Base-by-base conservation (phyloP, 2,329 filamentous ascomycete genomes). In the Graphilbum ipis-grandicollis region DNA sequence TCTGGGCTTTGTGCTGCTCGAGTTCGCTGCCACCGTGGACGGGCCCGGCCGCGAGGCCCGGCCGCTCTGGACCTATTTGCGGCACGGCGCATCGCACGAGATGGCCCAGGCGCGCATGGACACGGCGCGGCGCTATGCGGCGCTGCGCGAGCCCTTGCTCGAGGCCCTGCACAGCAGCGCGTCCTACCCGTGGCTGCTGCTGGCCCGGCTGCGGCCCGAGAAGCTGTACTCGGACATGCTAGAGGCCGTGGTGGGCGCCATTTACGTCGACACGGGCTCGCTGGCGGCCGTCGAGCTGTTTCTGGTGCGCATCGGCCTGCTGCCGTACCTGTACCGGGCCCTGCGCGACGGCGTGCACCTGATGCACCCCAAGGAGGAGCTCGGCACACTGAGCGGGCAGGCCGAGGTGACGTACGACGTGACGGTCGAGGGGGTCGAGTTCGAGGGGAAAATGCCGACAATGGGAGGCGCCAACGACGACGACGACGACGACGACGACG, bases 151-250 rank as follows among this genome's bases (percentile, higher is more conserved):
- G 0, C 47, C 49, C 0, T 61, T 93, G 33, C 40, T 56, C 0
- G 39, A 56, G 0, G 67, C 62, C 0, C 57, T 93, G 9, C 34
- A 55, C 1, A 34, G 53, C 0, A 68, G 67, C 0, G 42, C 44
- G 0, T 53, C 59, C 14, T 92, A 86, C 48, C 90, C 88, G 0
- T 96, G 88, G 88, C 62, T 69, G 2, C 54, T 73, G 0, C 68
- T 96, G 1, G 62, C 73, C 0, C 63, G 68, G 0, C 59, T 92
- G 1, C 63, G 66, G 13, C 65, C 75, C 0, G 71, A 71, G 14
- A 94, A 94, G 50, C 80, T 82, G 53, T 78, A 79, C 54, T 88
- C 79, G 0, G 86, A 94, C 52, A 57, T 94, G 8, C 63, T 94
- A 9, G 88, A 96, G 57, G 71, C 72, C 23, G 52, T 92, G 0